phyloP scores from a whole-genome alignment of 2,329 filamentous ascomycete genomes.

The Cordyceps cateniannulata region DNA sequence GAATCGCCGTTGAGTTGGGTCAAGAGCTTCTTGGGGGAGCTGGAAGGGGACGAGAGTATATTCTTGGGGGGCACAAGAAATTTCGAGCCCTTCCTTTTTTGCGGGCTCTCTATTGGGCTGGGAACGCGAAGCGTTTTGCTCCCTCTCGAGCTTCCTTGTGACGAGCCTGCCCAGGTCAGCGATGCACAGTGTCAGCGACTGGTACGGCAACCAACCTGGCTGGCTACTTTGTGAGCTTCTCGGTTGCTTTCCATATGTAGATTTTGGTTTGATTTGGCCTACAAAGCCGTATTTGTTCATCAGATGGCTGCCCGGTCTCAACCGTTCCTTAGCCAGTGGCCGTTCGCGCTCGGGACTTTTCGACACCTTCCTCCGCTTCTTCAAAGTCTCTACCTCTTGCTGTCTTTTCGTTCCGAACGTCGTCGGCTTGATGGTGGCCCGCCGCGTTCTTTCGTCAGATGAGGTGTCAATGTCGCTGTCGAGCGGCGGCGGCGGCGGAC shows the following conservation, averaged over 20 bases:
- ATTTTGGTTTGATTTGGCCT: conserved; percentile 15
- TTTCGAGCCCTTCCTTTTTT: neutral
- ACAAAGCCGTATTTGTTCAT: conserved; percentile 20
- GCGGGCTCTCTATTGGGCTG: conserved; percentile 7
- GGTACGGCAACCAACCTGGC: neutral
- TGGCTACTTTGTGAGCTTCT: conserved; percentile 18
- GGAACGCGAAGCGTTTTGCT: neutral
- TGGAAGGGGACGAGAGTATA: conserved; percentile 1
- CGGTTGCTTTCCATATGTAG: conserved; percentile 21
- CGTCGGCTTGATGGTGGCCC: conserved; percentile 28
- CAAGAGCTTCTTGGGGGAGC: neutral
- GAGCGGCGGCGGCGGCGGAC: neutral
- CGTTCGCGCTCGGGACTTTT: neutral
- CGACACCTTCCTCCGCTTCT: neutral
- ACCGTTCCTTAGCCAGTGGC: neutral
- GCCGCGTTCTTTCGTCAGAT: conserved; percentile 20
- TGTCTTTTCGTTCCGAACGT: conserved; percentile 20
- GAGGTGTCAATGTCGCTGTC: conserved; percentile 19
- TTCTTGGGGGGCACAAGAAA: neutral
- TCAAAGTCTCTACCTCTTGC: neutral
- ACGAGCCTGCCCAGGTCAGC: conserved; percentile 4
- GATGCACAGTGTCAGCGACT: neutral
- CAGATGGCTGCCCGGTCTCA: conserved; percentile 19
- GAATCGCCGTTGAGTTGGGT: neutral
- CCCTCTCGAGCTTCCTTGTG: conserved; percentile 6